A percentile compares a stretch with the other conserved stretches of the same genome.
Conservation (phyloP, 176 grass and related monocot genomes). For the Elymus sibiricus region DNA sequence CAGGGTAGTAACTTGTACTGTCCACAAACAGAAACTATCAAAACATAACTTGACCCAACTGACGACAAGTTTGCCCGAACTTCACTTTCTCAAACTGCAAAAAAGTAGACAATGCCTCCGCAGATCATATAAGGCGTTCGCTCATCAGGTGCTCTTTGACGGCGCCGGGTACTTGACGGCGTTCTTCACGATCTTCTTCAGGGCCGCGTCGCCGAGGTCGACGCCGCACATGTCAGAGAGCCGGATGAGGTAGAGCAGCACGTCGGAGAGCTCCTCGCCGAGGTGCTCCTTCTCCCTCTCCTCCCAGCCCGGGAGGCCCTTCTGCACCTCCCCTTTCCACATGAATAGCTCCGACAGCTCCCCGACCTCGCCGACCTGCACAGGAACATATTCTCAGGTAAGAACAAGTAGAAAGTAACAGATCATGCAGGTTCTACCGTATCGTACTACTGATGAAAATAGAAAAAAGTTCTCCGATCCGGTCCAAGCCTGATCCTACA, state of each 20-base stretch:
- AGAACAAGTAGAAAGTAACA: neutral
- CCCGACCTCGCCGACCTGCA: constrained; percentile 68
- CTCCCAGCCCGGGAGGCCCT: constrained; percentile 54
- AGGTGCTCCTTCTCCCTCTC: constrained; percentile 75
- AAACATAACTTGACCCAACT: neutral
- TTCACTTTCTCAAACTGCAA: neutral
- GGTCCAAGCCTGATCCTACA: neutral
- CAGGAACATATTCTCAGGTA: neutral
- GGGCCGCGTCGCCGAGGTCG: constrained; percentile 64
- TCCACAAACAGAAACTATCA: neutral
- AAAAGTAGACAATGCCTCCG: neutral
- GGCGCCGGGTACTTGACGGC: constrained; percentile 72
- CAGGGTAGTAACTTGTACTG: neutral
- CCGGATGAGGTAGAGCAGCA: constrained; percentile 73
- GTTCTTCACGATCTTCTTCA: constrained; percentile 76
- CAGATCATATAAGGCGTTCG: neutral
- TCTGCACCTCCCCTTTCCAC: constrained; percentile 79
- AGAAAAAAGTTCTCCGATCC: neutral
- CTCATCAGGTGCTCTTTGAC: neutral
- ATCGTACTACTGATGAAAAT: neutral
- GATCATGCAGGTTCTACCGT: too few species aligned
- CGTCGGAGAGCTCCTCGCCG: constrained; percentile 81
- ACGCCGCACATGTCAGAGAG: constrained; percentile 83
- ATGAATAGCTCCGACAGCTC: constrained; percentile 91
- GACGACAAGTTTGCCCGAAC: neutral